Base-by-base conservation (phyloP, 2,329 filamentous ascomycete genomes). In the Fusarium pseudonygamai region DNA sequence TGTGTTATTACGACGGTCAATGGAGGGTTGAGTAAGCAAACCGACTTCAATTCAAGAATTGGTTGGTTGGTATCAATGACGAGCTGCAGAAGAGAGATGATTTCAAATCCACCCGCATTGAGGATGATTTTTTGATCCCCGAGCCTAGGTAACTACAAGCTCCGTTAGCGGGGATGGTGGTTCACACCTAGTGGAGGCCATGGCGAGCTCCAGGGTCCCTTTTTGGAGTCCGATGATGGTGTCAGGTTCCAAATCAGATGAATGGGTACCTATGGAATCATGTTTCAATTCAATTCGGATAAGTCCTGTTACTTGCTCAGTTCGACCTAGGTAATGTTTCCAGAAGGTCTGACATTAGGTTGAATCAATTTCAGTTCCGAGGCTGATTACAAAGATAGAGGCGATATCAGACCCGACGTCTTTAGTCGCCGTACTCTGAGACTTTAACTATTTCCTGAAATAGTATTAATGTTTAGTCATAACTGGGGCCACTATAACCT, bases 11-110 rank as follows among this genome's bases (percentile, higher is more conserved):
- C 53, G 57, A 64, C 14, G 22, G 32, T 53, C 37, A 26, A 34
- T 28, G 46, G 66, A 60, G 52, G 61, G 67, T 73, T 77, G 73
- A 64, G 75, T 77, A 77, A 77, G 72, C 75, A 76, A 71, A 53
- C 36, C 40, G 46, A 45, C 58, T 58, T 53, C n/a, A 39, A 26
- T 45, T 36, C 55, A 30, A 42, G 57, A 40, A 37, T 63, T 72
- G 69, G 69, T 71, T 72, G 58, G 57, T 49, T 49, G 34, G 32
- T 52, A 63, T 40, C 36, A 45, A 72, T 72, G 49, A 42, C 49
- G 47, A 69, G 70, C 71, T 69, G 74, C 69, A 69, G 64, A 60
- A 61, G 43, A 61, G 46, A 58, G 43, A 59, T 68, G 75, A 77
- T 77, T 77, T 69, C 65, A 74, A 77, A 77, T 78, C 75, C 72